Percentiles rank a stretch among this genome's conserved stretches.
Conservation (phyloP, 148 eudicot genomes). For the Camellia sinensis region DNA sequence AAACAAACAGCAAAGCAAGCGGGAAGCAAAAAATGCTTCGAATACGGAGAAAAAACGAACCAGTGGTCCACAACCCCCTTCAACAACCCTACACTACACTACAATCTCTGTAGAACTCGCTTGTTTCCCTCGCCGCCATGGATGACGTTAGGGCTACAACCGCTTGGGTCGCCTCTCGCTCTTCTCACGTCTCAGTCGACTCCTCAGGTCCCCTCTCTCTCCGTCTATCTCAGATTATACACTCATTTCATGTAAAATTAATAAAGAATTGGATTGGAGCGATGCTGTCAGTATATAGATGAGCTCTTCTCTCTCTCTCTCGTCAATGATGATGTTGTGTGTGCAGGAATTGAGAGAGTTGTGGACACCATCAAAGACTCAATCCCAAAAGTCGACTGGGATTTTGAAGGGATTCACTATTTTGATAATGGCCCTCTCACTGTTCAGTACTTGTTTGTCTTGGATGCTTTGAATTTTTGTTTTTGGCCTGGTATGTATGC, state of each 20-base stretch:
- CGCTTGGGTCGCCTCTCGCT: constrained; percentile 56
- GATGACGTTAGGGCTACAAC: constrained; percentile 47
- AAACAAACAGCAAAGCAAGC: too few species aligned
- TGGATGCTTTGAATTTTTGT: constrained; percentile 75
- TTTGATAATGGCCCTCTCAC: constrained; percentile 64
- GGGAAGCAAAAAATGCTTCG: too few species aligned
- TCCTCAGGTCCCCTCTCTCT: constrained; percentile 25
- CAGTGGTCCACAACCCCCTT: too few species aligned
- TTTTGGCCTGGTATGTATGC: constrained; percentile 78
- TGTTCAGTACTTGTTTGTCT: constrained; percentile 69
- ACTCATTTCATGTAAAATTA: neutral
- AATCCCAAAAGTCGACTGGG: constrained; percentile 75
- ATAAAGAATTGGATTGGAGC: constrained; percentile 8
- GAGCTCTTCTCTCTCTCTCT: too few species aligned
- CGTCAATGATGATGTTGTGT: neutral
- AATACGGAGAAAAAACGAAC: too few species aligned
- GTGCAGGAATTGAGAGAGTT: constrained; percentile 69
- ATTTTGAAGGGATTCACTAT: constrained; percentile 85
- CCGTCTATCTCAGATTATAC: neutral
- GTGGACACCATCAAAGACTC: constrained; percentile 57
- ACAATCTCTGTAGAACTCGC: too few species aligned
- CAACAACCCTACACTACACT: too few species aligned
- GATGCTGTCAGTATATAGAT: neutral
- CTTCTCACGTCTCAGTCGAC: constrained; percentile 50
- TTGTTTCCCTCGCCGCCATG: constrained; percentile 32